phyloP scores from a whole-genome alignment of 2,329 filamentous ascomycete species.

The Nothophaeocryptopus gaeumannii region DNA sequence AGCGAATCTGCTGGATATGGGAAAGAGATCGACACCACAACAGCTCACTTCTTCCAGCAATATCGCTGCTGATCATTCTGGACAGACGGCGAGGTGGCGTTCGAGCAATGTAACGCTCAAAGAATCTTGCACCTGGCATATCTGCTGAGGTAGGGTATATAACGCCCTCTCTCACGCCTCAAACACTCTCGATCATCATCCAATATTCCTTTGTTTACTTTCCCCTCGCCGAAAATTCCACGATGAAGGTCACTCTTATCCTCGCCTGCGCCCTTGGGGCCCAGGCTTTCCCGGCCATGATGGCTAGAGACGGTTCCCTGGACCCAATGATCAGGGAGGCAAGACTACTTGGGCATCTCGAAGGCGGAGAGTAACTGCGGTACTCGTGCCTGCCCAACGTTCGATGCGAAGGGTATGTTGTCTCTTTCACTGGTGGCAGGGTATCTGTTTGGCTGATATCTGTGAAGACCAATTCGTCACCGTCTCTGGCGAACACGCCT shows the following conservation, averaged over 20 bases:
- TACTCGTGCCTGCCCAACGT: constrained; percentile 16
- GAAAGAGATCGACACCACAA: too few species aligned
- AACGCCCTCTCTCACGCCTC: too few species aligned
- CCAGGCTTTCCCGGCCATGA: constrained; percentile 19
- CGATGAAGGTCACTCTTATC: constrained; percentile 21
- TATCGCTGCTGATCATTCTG: too few species aligned
- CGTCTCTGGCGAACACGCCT: constrained; percentile 20
- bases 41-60: too few species aligned
- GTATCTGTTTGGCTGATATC: background rate
- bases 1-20: too few species aligned
- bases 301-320: constrained; percentile 5
- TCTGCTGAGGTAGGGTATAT: too few species aligned
- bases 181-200: too few species aligned
- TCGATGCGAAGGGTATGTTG: constrained; percentile 17
- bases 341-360: constrained; percentile 21
- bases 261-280: constrained; percentile 21
- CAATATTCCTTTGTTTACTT: too few species aligned
- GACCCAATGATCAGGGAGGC: constrained; percentile 12
- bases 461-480: constrained; percentile 18
- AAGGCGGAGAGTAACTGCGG: constrained; percentile 21
- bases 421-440: background rate
- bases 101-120: too few species aligned
- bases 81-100: too few species aligned
- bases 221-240: too few species aligned
- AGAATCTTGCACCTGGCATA: too few species aligned